phyloP scores from a whole-genome alignment of 768 basidiomycete species.

The Paxillus rubicundulus region DNA sequence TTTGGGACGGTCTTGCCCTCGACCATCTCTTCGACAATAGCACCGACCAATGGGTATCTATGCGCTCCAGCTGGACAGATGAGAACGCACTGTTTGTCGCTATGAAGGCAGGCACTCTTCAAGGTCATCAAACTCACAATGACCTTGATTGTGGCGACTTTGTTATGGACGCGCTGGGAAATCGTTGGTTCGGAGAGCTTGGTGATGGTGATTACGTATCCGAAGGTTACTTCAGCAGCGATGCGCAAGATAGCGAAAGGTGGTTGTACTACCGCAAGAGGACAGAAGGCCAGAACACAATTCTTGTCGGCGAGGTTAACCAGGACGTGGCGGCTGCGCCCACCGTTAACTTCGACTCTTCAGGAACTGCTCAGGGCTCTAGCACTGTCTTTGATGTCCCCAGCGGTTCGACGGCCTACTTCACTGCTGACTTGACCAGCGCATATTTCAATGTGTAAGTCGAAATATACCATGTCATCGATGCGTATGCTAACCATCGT shows the following conservation, averaged over 20 bases:
- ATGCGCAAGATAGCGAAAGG: slow-evolving; percentile 63
- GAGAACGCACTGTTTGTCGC: slow-evolving; percentile 78
- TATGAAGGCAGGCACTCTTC: slow-evolving; percentile 80
- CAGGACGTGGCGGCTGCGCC: slow-evolving; percentile 76
- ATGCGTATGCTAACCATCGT: slow-evolving; percentile 14
- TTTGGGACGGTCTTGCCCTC: slow-evolving; percentile 83
- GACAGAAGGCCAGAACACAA: slow-evolving; percentile 96
- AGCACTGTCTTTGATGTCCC: slow-evolving; percentile 74
- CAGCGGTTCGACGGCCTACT: slow-evolving; percentile 73
- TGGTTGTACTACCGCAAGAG: slow-evolving; percentile 96
- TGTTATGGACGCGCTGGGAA: slow-evolving; percentile 89
- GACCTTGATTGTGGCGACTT: slow-evolving; percentile 95
- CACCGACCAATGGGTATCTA: slow-evolving; percentile 83
- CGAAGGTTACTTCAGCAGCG: slow-evolving; percentile 72
- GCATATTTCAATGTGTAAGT: slow-evolving; percentile 77
- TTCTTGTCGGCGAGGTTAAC: slow-evolving; percentile 72
- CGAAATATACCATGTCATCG: neutral
- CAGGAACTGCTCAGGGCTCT: slow-evolving; percentile 73
- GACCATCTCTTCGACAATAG: slow-evolving; percentile 78
- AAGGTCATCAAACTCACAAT: slow-evolving; percentile 90
- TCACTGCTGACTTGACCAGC: slow-evolving; percentile 69
- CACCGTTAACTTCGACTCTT: slow-evolving; percentile 47
- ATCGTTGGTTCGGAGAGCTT: slow-evolving; percentile 93
- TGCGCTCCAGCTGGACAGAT: slow-evolving; percentile 93
- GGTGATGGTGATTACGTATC: slow-evolving; percentile 86